Percentiles rank a stretch among this genome's conserved stretches.
Evolutionary conservation across 495 filamentous ascomycete genomes (phyloP).

Genomic region (Trichoderma virens): DNA sequence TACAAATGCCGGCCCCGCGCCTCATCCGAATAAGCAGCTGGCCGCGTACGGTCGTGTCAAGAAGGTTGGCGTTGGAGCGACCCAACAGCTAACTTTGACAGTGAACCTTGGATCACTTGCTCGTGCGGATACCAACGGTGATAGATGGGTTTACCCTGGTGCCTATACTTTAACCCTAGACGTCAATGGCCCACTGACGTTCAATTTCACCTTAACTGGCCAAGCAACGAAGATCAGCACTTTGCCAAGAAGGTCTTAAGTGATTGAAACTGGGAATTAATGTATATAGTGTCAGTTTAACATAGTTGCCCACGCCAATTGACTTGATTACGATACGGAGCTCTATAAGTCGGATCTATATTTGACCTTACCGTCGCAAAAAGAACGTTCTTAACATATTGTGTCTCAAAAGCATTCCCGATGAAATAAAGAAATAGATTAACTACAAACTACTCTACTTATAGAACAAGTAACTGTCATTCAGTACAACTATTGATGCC

Average conservation of each 20-base stretch:
- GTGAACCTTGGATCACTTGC: slow-evolving; percentile 52
- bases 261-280: neutral
- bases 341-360: too few relatives aligned
- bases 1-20: slow-evolving; percentile 48
- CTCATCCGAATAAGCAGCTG: slow-evolving; percentile 57
- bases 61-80: slow-evolving; percentile 32
- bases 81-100: slow-evolving; percentile 32
- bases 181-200: slow-evolving; percentile 26
- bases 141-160: slow-evolving; percentile 59
- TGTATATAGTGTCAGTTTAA: neutral
- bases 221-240: slow-evolving; percentile 14
- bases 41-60: slow-evolving; percentile 51
- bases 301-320: too few relatives aligned
- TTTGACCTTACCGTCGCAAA: too few relatives aligned
- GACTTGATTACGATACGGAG: too few relatives aligned
- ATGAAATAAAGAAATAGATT: too few relatives aligned
- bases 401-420: too few relatives aligned
- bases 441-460: too few relatives aligned
- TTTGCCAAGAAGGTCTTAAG: neutral
- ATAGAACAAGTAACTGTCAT: too few relatives aligned
- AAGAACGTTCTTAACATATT: too few relatives aligned
- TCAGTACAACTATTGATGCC: too few relatives aligned
- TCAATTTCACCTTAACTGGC: slow-evolving; percentile 38
- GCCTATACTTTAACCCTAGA: slow-evolving; percentile 54
- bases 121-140: slow-evolving; percentile 49